Evolutionary conservation across 257 asterid species (phyloP), one percentile per base, ranked within the genome.

Genomic region (Nicotiana tomentosiformis): DNA sequence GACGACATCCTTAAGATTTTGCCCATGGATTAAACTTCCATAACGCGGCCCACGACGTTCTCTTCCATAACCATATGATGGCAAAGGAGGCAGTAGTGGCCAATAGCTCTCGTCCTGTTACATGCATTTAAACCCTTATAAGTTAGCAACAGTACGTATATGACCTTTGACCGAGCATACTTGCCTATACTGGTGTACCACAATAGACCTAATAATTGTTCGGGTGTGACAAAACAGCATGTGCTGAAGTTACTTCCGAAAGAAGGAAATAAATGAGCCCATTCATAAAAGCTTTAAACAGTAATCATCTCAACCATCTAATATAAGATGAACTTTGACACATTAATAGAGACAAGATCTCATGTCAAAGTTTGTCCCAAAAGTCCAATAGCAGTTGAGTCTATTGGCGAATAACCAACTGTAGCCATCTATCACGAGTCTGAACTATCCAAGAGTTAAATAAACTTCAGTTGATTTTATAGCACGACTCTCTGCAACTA

Each of bases 1-100:
- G 77, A 90, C 93, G 83, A 95, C 94, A 84, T 95, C 98, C 87
- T 87, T 91, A 79, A 95, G 89, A 86, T 93, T 91, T 83, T 95
- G 99, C 66, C 99, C 99, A 37, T 95, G 98, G 84, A 95, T 91
- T 88, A 95, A 90, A 86, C 99, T 93, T 88, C 99, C 99, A 83
- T 93, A 95, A 16, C 99, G 92, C 5, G 99, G 97, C 39, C 98
- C 98, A 33, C 86, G 92, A 20, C 69, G 88, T 70, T 95, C 99
- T 88, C 99, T 90, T 86, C 99, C 99, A 83, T 89, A 86, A 46
- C 98, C 99, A 84, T 95, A 93, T 14, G 99, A 95, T 60, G 99
- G 99, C 86, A 95, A 90, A 69, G 99, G 98, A 88, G 99, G 99
- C 97, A 95, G 91, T 84, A 95, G 82, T 29, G 95, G 92, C 98